Base-by-base conservation (phyloP, 2,329 filamentous ascomycete genomes). In the Hypoxylon sp. region DNA sequence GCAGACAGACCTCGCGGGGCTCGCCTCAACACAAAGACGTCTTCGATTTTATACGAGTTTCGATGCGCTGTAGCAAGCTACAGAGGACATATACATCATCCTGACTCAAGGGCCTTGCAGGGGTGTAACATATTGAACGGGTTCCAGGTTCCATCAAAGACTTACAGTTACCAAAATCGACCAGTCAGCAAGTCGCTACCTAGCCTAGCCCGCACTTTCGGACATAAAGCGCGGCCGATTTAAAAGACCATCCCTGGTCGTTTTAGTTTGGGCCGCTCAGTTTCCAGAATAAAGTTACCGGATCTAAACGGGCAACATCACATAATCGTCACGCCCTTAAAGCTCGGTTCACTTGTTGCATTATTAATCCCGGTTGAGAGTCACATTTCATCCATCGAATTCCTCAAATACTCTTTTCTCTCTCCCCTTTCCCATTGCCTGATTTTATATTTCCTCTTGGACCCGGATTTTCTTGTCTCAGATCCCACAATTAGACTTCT, bases 161-260 rank as follows among this genome's bases (percentile, higher is more conserved):
- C 74, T 71, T 73, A 52, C 67, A 71, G 64, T 60, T 73, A 75
- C 73, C 67, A 67, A 55, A 69, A 67, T 73, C 72, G 70, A 75
- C 72, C 70, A 72, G 75, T 75, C 75, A 75, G 70, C 72, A 72
- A 69, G 51, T 65, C 45, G 43, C 57, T 57, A 63, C 48, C 55
- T 52, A 21, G 56, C 25, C 43, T 60, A 64, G 62, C 55, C 59
- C 70, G 71, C 73, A 68, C 69, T 70, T 63, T 76, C 75, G 75
- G 75, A 77, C 73, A 75, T 77, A 77, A 76, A 73, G 71, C 69
- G 63, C 66, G 69, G 74, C 74, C 75, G 74, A 76, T 71, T 72
- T 71, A 74, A 73, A 67, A 67, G 50, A 70, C 70, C 23, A 66
- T 61, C 69, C 70, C 73, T 73, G 65, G 68, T 63, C 70, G 60